Conservation (phyloP, 2,329 filamentous ascomycete genomes). For the Ophiocordyceps sinensis region DNA sequence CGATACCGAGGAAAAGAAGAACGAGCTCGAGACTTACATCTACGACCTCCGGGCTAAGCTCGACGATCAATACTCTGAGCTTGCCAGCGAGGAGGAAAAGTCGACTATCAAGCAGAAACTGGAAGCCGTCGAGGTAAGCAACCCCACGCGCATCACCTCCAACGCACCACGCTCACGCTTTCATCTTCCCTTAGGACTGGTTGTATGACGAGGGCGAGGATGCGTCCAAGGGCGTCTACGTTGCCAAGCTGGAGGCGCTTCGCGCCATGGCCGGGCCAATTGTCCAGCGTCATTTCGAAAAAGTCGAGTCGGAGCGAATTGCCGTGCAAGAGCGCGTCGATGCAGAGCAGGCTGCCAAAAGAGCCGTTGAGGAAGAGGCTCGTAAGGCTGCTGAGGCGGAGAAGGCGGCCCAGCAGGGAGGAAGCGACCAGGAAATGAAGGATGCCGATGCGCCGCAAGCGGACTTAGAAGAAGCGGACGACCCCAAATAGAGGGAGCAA, state of each 20-base stretch:
- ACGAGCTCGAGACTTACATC: constrained; percentile 95
- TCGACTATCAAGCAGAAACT: constrained; percentile 71
- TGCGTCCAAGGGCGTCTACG: constrained; percentile 81
- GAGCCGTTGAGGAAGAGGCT: constrained; percentile 42
- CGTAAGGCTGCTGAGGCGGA: constrained; percentile 38
- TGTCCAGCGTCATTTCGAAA: constrained; percentile 88
- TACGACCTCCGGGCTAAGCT: constrained; percentile 95
- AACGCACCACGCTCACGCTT: not conserved
- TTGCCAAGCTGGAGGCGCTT: constrained; percentile 93
- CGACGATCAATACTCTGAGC: constrained; percentile 78
- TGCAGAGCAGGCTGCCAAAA: constrained; percentile 64
- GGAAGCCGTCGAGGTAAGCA: constrained; percentile 70
- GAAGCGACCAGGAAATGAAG: constrained; percentile 48
- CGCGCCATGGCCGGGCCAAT: constrained; percentile 81
- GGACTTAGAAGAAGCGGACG: constrained; percentile 31
- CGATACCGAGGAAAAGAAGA: constrained; percentile 99
- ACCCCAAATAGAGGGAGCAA: constrained; percentile 17
- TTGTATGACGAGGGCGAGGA: constrained; percentile 96
- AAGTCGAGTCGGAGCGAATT: constrained; percentile 74
- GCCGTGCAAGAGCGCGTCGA: constrained; percentile 63
- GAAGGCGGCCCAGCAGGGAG: constrained; percentile 30
- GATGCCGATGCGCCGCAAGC: constrained; percentile 41
- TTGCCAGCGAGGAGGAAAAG: constrained; percentile 88
- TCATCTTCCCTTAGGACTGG: constrained; percentile 57
- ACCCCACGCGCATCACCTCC: too few species aligned